Base-by-base conservation (phyloP, 2,329 filamentous ascomycete species). In the Fusarium sp. region DNA sequence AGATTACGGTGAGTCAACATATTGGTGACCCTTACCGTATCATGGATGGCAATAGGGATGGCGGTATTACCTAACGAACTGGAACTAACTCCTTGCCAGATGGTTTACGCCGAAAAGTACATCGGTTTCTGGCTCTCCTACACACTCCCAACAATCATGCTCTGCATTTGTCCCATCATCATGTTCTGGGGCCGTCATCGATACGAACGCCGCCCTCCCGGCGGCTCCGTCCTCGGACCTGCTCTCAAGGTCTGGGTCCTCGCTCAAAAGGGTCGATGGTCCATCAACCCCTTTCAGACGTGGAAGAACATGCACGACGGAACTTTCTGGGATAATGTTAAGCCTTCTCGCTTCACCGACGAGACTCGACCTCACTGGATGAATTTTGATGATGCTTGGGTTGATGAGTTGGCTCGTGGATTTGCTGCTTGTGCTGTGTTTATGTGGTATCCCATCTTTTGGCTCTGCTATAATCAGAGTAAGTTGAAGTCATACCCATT, bases 331-430 rank as follows among this genome's bases (percentile, higher is more conserved):
- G 86, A 92, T 36, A 81, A 81, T 8, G 88, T 90, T 64, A 92
- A 92, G 82, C 91, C 91, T 1, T 90, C 87, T 69, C 80, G 81
- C n/a, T 85, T 91, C 38, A 81, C 83, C 20, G 81, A 84, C 42
- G 80, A 79, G 18, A 79, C 80, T 53, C 87, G 86, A 36, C 91
- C 89, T 0, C 70, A 72, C 1, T 93, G 90, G 90, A 93, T 93
- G 89, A 90, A 86, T 2, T 93, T 93, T 72, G 90, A 93, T 68
- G 91, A 94, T 70, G 86, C 86, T 18, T 94, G 90, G 90, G 91
- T 94, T 36, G 91, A 92, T 74, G 90, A 93, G 76, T 85, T 93
- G 27, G 83, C 83, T 44, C 88, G 91, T 79, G 91, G 90, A 8
- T 84, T 91, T 68, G 82, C 84, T 59, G 90, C 90, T 14, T 91